Conservation (phyloP, 108 stramenopile species). For the Nitzschia sp. region DNA sequence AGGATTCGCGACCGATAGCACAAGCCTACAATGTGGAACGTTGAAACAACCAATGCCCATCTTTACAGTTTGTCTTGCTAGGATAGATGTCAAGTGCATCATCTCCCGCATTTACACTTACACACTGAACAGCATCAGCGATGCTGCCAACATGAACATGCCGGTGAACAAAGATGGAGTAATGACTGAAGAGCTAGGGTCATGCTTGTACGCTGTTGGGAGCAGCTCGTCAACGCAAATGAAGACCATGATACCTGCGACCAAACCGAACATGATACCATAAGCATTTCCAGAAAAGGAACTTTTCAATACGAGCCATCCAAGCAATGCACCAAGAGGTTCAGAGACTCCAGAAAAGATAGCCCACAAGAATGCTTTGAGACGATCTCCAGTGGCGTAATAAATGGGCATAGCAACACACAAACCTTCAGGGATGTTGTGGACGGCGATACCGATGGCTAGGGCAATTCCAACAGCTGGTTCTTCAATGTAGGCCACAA, state of each 20-base stretch:
- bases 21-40: too few species aligned
- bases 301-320: constrained; percentile 67
- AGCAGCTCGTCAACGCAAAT: constrained; percentile 88
- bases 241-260: constrained; percentile 89
- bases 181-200: constrained; percentile 83
- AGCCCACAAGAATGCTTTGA: constrained; percentile 82
- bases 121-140: constrained; percentile 75
- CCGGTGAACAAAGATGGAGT: constrained; percentile 82
- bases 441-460: constrained; percentile 68
- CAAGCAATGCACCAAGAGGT: constrained; percentile 73
- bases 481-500: constrained; percentile 61
- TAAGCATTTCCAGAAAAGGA: constrained; percentile 53
- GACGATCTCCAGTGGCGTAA: constrained; percentile 83
- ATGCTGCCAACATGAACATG: constrained; percentile 89
- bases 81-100: too few species aligned
- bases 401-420: constrained; percentile 90
- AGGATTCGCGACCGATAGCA: too few species aligned
- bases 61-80: too few species aligned
- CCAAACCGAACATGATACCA: constrained; percentile 80
- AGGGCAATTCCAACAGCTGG: constrained; percentile 69
- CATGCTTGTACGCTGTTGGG: constrained; percentile 93
- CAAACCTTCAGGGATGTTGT: constrained; percentile 87
- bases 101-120: constrained; percentile 7
- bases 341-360: constrained; percentile 71
- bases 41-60: too few species aligned